These are phyloP conservation scores for Candida cerambycidarum DNA, from an alignment of 805 yeast genomes.

Conservation along the genomic window DNA sequence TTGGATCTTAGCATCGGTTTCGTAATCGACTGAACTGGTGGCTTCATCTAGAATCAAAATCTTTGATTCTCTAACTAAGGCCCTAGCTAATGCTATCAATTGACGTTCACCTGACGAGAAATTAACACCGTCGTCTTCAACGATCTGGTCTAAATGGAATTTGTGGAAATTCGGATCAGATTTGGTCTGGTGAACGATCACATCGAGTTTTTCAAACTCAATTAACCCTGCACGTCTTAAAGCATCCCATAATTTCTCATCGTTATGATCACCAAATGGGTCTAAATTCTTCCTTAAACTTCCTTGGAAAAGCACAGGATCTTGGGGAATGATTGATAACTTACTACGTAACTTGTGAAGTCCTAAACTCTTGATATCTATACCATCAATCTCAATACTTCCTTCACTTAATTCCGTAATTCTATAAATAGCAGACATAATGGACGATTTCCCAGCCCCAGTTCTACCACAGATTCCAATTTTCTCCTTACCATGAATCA, in stretches of 20 bases:
- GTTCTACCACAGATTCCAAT: slow-evolving; percentile 88
- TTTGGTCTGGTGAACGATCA: slow-evolving; percentile 17
- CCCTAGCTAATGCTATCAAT: slow-evolving; percentile 78
- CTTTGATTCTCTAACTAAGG: slow-evolving; percentile 71
- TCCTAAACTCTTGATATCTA: slow-evolving; percentile 54
- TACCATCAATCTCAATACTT: slow-evolving; percentile 52
- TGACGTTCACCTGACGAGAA: slow-evolving; percentile 78
- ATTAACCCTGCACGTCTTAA: slow-evolving; percentile 56
- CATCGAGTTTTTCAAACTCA: slow-evolving; percentile 11
- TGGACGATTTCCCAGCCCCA: slow-evolving; percentile 79
- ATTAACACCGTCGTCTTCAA: slow-evolving; percentile 70
- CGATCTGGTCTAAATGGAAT: slow-evolving; percentile 44
- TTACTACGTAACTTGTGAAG: slow-evolving; percentile 54
- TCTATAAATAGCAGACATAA: slow-evolving; percentile 62
- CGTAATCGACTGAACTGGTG: slow-evolving; percentile 77
- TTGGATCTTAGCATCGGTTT: slow-evolving; percentile 80
- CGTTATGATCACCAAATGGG: slow-evolving; percentile 54
- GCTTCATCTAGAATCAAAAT: slow-evolving; percentile 85
- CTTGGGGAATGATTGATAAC: slow-evolving; percentile 69
- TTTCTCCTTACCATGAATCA: slow-evolving; percentile 57
- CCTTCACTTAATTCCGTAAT: slow-evolving; percentile 54
- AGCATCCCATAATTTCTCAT: slow-evolving; percentile 57
- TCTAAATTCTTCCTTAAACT: slow-evolving; percentile 58
- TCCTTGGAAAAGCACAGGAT: slow-evolving; percentile 64
- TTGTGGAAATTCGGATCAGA: slow-evolving; percentile 28